Percentiles rank a stretch among this genome's conserved stretches.
phyloP scores from a whole-genome alignment of 768 basidiomycete species.

The Boletus pseudo-olivaceus region DNA sequence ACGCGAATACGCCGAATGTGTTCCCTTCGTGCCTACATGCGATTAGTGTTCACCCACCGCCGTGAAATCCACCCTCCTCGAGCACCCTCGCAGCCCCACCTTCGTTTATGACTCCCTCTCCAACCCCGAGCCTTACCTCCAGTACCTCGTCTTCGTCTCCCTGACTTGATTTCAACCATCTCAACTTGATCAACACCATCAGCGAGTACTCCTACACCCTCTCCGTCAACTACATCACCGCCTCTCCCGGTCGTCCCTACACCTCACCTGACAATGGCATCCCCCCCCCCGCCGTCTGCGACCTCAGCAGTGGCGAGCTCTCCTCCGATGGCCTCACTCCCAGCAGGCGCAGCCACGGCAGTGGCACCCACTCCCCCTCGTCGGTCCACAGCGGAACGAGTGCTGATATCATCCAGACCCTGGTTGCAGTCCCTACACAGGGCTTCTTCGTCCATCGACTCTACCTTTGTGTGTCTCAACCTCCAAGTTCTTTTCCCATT shows the following conservation, averaged over 20 bases:
- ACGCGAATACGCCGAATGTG: no score
- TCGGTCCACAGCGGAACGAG: conserved; percentile 43
- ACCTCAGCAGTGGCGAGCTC: conserved; percentile 64
- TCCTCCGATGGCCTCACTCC: conserved; percentile 70
- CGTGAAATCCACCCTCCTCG: conserved; percentile 51
- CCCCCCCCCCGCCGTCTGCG: conserved; percentile 73
- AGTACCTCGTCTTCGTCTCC: conserved; percentile 57
- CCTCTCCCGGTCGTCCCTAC: conserved; percentile 57
- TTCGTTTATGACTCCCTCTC: conserved; percentile 45
- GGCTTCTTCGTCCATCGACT: conserved; percentile 13
- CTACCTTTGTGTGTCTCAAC: conserved; percentile 5
- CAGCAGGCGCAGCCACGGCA: conserved; percentile 66
- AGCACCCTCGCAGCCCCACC: conserved; percentile 48
- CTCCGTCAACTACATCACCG: conserved; percentile 49
- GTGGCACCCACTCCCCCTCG: conserved; percentile 53
- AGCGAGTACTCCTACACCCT: conserved; percentile 59
- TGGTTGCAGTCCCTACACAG: conserved; percentile 2
- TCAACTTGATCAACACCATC: conserved; percentile 54
- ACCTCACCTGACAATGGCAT: conserved; percentile 65
- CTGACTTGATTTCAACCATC: conserved; percentile 58
- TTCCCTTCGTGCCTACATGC: no score
- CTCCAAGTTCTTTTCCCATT: not conserved
- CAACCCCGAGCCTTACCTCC: conserved; percentile 55
- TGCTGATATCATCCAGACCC: not conserved
- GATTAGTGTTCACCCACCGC: not conserved